A percentile compares a stretch with the other conserved stretches of the same genome.
Evolutionary conservation across 2,329 filamentous ascomycete species (phyloP).

Genomic region (Ambrosiella beaveri): DNA sequence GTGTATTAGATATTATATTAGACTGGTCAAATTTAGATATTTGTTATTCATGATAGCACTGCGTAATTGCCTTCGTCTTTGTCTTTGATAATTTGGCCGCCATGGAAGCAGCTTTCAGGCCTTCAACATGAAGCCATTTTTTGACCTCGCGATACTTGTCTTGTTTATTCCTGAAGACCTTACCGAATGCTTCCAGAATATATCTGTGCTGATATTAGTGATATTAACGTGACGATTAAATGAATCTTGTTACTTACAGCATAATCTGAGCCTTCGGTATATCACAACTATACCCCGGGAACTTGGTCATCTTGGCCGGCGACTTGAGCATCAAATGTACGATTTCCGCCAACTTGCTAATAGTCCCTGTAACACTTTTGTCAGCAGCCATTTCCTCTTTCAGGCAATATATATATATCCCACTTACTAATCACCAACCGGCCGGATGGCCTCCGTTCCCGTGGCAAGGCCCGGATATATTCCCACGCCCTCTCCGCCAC

Average conservation of each 20-base stretch:
- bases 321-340: constrained; percentile 47
- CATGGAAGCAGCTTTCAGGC: constrained; percentile 17
- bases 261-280: constrained; percentile 9
- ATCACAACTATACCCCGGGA: constrained; percentile 38
- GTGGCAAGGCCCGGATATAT: constrained; percentile 41
- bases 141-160: constrained; percentile 48
- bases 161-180: constrained; percentile 54
- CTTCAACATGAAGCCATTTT: constrained; percentile 44
- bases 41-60: neutral
- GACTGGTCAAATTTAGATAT: too few species aligned
- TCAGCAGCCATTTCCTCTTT: constrained; percentile 23
- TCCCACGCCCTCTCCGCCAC: constrained; percentile 60
- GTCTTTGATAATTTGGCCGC: neutral
- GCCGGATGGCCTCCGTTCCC: constrained; percentile 35
- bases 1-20: neutral
- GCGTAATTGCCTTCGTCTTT: neutral
- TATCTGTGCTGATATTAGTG: constrained; percentile 29
- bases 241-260: constrained; percentile 7
- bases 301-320: constrained; percentile 26
- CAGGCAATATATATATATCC: neutral
- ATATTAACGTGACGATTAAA: neutral
- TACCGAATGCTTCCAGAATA: constrained; percentile 50
- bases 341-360: constrained; percentile 47
- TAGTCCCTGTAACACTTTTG: constrained; percentile 31
- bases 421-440: constrained; percentile 43